Evolutionary conservation across 208 protist genomes (phyloP).

Genomic region (Leishmania arabica): DNA sequence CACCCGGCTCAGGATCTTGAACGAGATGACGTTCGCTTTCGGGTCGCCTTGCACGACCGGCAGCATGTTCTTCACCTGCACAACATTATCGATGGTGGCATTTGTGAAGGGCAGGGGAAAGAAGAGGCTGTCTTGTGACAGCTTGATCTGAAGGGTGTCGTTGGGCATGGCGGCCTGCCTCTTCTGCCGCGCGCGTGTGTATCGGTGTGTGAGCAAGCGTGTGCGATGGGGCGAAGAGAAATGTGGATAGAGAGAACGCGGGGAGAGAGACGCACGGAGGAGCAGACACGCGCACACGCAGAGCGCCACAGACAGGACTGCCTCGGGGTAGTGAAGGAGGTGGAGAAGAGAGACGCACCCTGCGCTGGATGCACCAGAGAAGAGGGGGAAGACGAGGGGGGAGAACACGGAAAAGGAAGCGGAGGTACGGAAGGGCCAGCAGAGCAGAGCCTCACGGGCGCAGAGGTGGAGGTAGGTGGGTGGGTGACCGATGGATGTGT

Average conservation of each 20-base stretch:
- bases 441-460: slow-evolving; percentile 9
- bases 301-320: background rate
- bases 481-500: background rate
- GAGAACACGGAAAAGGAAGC: background rate
- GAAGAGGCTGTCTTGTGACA: slow-evolving; percentile 81
- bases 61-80: slow-evolving; percentile 67
- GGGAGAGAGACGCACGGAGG: background rate
- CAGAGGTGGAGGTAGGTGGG: background rate
- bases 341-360: background rate
- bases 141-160: slow-evolving; percentile 33
- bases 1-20: slow-evolving; percentile 75
- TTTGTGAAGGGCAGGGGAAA: slow-evolving; percentile 80
- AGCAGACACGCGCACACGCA: background rate
- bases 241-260: background rate
- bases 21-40: slow-evolving; percentile 67
- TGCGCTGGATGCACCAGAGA: background rate
- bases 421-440: slow-evolving; percentile 3
- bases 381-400: slow-evolving; percentile 14
- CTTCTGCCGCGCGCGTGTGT: background rate
- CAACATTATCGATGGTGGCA: slow-evolving; percentile 76
- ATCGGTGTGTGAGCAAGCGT: slow-evolving; percentile 3
- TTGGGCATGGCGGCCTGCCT: slow-evolving; percentile 15
- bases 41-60: slow-evolving; percentile 31
- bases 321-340: background rate
- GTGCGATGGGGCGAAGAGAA: slow-evolving; percentile 6